phyloP scores from a whole-genome alignment of 108 stramenopile species.

The Stephanodiscus triporus region DNA sequence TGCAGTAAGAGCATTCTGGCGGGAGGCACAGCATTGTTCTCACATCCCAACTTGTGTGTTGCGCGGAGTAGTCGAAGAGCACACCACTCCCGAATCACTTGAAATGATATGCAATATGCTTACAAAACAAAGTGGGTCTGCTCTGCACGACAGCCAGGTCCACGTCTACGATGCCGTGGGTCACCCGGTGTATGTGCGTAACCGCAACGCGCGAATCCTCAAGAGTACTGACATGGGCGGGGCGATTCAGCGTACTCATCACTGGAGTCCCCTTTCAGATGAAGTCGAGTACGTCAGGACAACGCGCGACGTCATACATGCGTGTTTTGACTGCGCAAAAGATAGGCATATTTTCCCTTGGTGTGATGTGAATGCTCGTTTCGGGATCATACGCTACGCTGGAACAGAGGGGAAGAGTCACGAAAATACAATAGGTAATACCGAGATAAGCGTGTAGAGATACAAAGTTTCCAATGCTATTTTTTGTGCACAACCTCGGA shows the following conservation, averaged over 20 bases:
- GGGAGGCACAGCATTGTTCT: conserved; percentile 83
- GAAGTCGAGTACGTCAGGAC: conserved; percentile 86
- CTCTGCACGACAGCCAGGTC: conserved; percentile 86
- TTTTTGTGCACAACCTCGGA: background rate
- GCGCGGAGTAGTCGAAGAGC: conserved; percentile 80
- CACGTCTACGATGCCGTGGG: conserved; percentile 91
- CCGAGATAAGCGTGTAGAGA: background rate
- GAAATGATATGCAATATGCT: conserved; percentile 82
- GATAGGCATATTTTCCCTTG: conserved; percentile 88
- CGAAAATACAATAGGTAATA: background rate
- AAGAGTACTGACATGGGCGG: conserved; percentile 72
- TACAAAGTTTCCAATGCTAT: background rate
- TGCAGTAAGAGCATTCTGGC: conserved; percentile 81
- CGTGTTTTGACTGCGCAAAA: conserved; percentile 85
- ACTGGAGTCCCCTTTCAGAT: conserved; percentile 85
- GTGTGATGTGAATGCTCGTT: conserved; percentile 86
- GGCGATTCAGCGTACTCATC: conserved; percentile 68
- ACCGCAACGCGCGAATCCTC: conserved; percentile 77
- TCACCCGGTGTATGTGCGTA: conserved; percentile 78
- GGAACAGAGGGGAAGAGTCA: background rate
- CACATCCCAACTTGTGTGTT: conserved; percentile 85
- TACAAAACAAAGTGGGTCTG: conserved; percentile 86
- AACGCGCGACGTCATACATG: conserved; percentile 62
- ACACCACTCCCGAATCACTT: conserved; percentile 87
- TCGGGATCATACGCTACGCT: conserved; percentile 79